These are phyloP conservation scores for Botryotinia convoluta DNA, from an alignment of 2,329 filamentous ascomycete species.

Conservation along the genomic window DNA sequence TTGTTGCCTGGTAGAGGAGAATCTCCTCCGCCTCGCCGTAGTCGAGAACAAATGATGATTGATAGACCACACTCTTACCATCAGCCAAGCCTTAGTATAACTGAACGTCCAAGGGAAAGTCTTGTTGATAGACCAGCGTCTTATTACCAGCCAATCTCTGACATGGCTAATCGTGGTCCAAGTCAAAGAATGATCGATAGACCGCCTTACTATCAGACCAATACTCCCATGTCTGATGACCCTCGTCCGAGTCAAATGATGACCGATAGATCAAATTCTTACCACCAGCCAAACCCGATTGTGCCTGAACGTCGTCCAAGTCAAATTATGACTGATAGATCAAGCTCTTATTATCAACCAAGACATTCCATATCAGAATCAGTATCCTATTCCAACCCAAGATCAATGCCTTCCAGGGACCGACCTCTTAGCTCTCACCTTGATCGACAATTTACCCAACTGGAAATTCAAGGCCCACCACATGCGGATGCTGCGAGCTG, in stretches of 20 bases:
- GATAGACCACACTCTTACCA: constrained; percentile 45
- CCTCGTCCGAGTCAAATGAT: neutral
- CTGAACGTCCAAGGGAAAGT: constrained; percentile 35
- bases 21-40: constrained; percentile 60
- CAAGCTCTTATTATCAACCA: constrained; percentile 40
- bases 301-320: constrained; percentile 36
- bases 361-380: constrained; percentile 14
- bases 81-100: constrained; percentile 26
- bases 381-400: neutral
- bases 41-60: constrained; percentile 74
- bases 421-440: constrained; percentile 50
- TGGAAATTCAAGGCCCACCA: constrained; percentile 59
- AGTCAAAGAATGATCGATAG: neutral
- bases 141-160: neutral
- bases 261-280: constrained; percentile 40
- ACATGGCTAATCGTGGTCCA: neutral
- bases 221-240: neutral
- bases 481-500: constrained; percentile 55
- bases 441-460: constrained; percentile 64
- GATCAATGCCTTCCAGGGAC: constrained; percentile 42
- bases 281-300: constrained; percentile 22
- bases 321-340: constrained; percentile 7
- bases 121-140: neutral
- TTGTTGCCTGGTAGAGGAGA: constrained; percentile 74
- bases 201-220: neutral